phyloP scores from a whole-genome alignment of 257 asterid genomes.

The Solanum appendiculatum region DNA sequence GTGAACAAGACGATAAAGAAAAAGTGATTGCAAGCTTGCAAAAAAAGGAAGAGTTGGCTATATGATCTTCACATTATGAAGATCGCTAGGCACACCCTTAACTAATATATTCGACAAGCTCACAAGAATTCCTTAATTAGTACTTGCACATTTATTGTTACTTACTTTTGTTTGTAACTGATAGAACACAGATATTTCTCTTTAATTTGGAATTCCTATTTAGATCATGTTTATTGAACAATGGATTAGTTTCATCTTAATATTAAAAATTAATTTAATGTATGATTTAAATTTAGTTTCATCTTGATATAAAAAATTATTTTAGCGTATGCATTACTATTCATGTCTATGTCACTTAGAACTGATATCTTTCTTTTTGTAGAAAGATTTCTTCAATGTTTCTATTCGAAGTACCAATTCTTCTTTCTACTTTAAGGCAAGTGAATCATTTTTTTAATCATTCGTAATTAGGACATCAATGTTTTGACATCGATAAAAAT shows the following conservation, averaged over 20 bases:
- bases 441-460: no score
- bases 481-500: fast-evolving
- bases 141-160: no score
- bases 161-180: no score
- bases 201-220: no score
- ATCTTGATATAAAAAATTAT: background rate
- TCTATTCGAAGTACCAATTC: no score
- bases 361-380: background rate
- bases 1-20: background rate
- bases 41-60: background rate
- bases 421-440: no score
- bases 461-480: no score
- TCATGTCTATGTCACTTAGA: background rate
- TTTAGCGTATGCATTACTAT: background rate
- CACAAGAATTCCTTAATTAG: background rate
- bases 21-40: background rate
- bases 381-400: background rate
- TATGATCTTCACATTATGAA: background rate
- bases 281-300: background rate
- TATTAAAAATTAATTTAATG: background rate
- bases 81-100: background rate
- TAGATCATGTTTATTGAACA: background rate
- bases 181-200: background rate
- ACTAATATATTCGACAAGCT: background rate
- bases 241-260: no score